Evolutionary conservation across 352 stramenopile species (phyloP).

Genomic region (Phytophthora nicotianae): DNA sequence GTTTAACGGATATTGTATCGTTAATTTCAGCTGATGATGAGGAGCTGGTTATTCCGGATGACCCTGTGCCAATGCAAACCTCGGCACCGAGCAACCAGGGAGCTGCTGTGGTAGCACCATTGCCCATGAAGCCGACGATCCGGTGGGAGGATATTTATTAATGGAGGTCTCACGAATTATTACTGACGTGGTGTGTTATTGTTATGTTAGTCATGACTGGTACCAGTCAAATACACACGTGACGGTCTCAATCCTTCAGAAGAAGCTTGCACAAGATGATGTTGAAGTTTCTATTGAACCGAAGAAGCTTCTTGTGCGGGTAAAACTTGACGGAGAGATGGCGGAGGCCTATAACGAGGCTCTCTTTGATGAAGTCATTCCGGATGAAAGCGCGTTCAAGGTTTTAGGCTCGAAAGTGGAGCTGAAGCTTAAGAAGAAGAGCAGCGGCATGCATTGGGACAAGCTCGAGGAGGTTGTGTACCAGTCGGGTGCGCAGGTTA

Average conservation of each 20-base stretch:
- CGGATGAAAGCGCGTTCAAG: constrained; percentile 58
- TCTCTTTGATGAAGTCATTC: constrained; percentile 78
- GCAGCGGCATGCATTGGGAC: constrained; percentile 63
- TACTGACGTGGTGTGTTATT: constrained; percentile 11
- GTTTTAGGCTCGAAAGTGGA: constrained; percentile 81
- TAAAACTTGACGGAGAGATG: constrained; percentile 54
- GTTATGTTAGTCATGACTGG: constrained; percentile 78
- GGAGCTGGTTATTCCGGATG: constrained; percentile 36
- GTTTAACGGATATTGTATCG: constrained; percentile 4
- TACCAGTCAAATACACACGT: constrained; percentile 86
- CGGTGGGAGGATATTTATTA: constrained; percentile 28
- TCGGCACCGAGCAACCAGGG: constrained; percentile 23
- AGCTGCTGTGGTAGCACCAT: constrained; percentile 18
- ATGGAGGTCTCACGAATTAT: background rate
- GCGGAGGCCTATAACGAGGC: constrained; percentile 66
- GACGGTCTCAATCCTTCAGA: constrained; percentile 84
- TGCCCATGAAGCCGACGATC: constrained; percentile 30
- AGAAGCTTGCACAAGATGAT: constrained; percentile 73
- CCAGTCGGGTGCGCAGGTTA: constrained; percentile 45
- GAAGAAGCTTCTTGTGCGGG: constrained; percentile 55
- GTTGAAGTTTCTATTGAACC: constrained; percentile 61
- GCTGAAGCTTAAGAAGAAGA: constrained; percentile 83
- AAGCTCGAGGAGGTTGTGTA: constrained; percentile 69
- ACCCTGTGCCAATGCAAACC: constrained; percentile 13
- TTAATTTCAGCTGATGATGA: constrained; percentile 27